A percentile compares a stretch with the other conserved stretches of the same genome.
phyloP scores from a whole-genome alignment of 495 filamentous ascomycete genomes.

The Sabuloglossum arenarium region DNA sequence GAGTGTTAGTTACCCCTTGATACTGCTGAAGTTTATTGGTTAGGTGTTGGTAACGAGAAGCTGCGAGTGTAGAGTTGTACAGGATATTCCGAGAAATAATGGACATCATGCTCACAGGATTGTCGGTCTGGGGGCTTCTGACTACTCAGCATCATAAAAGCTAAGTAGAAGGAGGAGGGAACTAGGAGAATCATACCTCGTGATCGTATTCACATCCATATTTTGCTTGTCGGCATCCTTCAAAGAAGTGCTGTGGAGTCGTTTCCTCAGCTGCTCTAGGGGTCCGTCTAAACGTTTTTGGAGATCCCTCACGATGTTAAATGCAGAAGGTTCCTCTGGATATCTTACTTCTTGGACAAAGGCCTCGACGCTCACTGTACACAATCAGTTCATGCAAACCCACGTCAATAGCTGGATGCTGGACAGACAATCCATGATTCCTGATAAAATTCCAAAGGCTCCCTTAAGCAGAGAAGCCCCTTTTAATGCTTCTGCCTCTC shows the following conservation, averaged over 20 bases:
- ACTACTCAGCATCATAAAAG: background rate
- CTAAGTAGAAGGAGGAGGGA: background rate
- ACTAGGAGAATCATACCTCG: background rate
- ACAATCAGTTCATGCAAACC: background rate
- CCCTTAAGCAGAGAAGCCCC: background rate
- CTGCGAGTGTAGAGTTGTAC: background rate
- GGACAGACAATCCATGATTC: background rate
- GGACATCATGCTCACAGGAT: background rate
- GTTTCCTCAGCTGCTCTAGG: background rate
- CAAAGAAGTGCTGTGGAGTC: background rate
- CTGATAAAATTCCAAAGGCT: background rate
- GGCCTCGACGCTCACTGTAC: background rate
- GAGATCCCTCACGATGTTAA: background rate
- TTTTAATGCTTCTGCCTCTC: background rate
- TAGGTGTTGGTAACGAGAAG: background rate
- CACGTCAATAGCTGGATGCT: background rate
- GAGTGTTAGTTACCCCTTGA: background rate
- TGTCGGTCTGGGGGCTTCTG: background rate
- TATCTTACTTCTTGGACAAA: background rate
- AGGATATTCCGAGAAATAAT: background rate
- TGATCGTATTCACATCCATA: background rate
- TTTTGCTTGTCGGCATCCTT: background rate
- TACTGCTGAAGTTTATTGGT: background rate
- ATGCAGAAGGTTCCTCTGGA: background rate
- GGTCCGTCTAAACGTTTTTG: background rate